These are phyloP conservation scores for Sporothrix inflata DNA, from an alignment of 2,329 filamentous ascomycete species.

Conservation along the genomic window DNA sequence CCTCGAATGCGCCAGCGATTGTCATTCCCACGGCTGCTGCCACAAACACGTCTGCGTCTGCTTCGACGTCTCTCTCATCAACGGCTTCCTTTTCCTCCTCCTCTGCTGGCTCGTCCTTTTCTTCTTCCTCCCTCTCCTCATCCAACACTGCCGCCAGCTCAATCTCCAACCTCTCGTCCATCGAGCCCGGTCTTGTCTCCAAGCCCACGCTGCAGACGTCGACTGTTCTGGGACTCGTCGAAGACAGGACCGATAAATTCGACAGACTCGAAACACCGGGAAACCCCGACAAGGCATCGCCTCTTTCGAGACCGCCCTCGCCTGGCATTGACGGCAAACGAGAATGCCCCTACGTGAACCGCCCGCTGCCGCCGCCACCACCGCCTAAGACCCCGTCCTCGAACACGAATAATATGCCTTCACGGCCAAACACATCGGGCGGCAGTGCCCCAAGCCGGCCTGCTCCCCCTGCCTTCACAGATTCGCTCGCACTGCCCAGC, in stretches of 20 bases:
- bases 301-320: conserved; percentile 35
- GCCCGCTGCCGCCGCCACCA: conserved; percentile 40
- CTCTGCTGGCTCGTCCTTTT: conserved; percentile 11
- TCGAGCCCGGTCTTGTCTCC: conserved; percentile 43
- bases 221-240: conserved; percentile 38
- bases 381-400: conserved; percentile 34
- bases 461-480: neutral
- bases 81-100: conserved; percentile 18
- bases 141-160: conserved; percentile 21
- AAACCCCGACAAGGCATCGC: neutral
- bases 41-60: neutral
- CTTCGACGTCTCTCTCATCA: neutral
- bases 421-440: conserved; percentile 16
- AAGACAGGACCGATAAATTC: conserved; percentile 36
- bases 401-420: conserved; percentile 32
- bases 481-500: neutral
- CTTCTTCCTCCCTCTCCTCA: conserved; percentile 1
- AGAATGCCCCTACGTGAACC: conserved; percentile 39
- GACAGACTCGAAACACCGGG: neutral
- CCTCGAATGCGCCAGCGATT: conserved; percentile 21
- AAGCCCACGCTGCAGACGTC: conserved; percentile 42
- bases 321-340: conserved; percentile 37
- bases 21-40: conserved; percentile 6
- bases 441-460: neutral
- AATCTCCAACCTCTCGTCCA: conserved; percentile 30